Conservation (phyloP, 495 filamentous ascomycete species). For the Thermothielavioides terrestris region DNA sequence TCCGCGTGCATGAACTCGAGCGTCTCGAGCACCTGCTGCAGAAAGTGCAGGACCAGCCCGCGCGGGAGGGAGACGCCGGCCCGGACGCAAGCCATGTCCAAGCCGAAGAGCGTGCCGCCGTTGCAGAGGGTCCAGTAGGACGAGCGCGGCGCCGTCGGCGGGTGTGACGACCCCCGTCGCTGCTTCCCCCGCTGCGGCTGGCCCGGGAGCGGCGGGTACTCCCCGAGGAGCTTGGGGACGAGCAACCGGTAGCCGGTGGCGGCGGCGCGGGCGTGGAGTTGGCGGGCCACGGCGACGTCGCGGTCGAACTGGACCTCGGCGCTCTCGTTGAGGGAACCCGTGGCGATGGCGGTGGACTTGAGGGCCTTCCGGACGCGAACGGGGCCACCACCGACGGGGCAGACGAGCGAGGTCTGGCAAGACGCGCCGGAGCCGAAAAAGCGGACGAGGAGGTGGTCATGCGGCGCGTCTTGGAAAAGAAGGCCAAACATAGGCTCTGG, state of each 20-base stretch:
- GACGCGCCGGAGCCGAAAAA: background rate
- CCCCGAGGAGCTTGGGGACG: background rate
- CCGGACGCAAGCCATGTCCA: background rate
- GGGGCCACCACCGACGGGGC: background rate
- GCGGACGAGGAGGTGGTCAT: background rate
- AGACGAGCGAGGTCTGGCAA: background rate
- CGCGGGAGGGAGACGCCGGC: background rate
- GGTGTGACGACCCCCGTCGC: background rate
- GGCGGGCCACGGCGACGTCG: background rate
- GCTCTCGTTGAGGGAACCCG: background rate
- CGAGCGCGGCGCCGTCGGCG: background rate
- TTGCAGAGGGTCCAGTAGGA: constrained; percentile 6
- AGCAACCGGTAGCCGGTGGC: background rate
- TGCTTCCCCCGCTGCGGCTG: no score
- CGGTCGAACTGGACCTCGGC: background rate
- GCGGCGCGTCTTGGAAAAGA: background rate
- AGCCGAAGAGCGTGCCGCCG: background rate
- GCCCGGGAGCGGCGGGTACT: no score
- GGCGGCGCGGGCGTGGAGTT: background rate
- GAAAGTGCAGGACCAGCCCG: background rate
- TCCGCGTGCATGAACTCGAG: constrained; percentile 1
- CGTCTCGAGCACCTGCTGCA: background rate
- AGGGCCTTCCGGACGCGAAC: constrained; percentile 1
- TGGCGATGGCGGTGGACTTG: background rate
- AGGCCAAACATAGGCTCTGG: background rate